Percentiles rank a stretch among this genome's conserved stretches.
Evolutionary conservation across 768 basidiomycete species (phyloP).

Genomic region (Tylopilus vinaceipallidus): DNA sequence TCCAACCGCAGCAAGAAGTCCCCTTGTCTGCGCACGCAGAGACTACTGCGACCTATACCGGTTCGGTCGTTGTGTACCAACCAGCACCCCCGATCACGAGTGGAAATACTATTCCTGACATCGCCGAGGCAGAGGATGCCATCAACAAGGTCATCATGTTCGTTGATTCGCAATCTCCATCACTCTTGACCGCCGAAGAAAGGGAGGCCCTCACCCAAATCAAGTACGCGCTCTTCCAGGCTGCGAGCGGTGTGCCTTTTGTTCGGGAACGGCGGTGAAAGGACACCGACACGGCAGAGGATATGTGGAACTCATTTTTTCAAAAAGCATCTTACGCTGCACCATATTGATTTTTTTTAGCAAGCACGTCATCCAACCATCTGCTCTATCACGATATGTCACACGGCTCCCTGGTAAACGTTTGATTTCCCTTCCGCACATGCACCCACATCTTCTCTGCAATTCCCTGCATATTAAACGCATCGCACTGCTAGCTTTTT

Average conservation of each 20-base stretch:
- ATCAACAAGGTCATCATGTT: conserved; percentile 54
- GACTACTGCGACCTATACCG: conserved; percentile 24
- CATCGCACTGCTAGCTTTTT: conserved; percentile 19
- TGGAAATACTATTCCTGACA: conserved; percentile 36
- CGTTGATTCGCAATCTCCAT: conserved; percentile 41
- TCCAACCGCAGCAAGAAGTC: conserved; percentile 30
- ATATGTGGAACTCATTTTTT: conserved; percentile 3
- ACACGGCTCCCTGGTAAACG: conserved; percentile 23
- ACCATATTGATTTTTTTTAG: conserved; percentile 10
- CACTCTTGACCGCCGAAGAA: conserved; percentile 34
- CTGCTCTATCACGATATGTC: conserved; percentile 16
- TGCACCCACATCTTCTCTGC: conserved; percentile 22
- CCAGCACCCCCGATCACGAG: conserved; percentile 31
- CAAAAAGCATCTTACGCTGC: conserved; percentile 19
- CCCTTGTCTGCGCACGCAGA: conserved; percentile 28
- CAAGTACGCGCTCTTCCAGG: conserved; percentile 54
- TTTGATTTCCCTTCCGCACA: conserved; percentile 14
- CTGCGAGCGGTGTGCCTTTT: conserved; percentile 37
- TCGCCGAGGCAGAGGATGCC: conserved; percentile 52
- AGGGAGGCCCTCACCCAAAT: conserved; percentile 43
- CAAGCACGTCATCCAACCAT: conserved; percentile 7
- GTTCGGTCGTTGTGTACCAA: conserved; percentile 34
- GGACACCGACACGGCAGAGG: background rate
- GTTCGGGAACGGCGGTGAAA: conserved; percentile 32
- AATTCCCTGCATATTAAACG: conserved; percentile 23